Evolutionary conservation across 208 protist genomes (phyloP).

Genomic region (Borovskyia barvae): DNA sequence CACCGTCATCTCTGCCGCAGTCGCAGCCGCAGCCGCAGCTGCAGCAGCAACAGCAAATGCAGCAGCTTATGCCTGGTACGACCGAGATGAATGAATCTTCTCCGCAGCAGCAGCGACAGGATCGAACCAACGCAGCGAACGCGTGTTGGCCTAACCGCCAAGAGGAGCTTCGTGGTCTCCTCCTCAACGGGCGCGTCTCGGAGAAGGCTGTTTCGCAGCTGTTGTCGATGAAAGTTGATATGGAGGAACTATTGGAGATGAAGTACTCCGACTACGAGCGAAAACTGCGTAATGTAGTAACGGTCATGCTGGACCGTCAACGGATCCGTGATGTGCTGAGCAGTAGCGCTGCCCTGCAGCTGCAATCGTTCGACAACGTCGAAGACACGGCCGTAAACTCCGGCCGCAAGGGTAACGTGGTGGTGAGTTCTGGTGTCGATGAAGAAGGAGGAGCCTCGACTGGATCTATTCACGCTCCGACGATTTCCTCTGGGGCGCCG

Average conservation of each 20-base stretch:
- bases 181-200: conserved; percentile 20
- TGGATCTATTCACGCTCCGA: not conserved
- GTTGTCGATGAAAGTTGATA: conserved; percentile 8
- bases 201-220: conserved; percentile 19
- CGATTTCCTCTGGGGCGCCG: conserved; percentile 9
- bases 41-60: conserved; percentile 11
- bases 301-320: conserved; percentile 24
- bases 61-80: not conserved
- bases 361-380: not conserved
- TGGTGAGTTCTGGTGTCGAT: not conserved
- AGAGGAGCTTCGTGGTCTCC: conserved; percentile 28
- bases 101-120: conserved; percentile 9
- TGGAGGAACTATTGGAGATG: conserved; percentile 24
- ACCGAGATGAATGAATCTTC: conserved; percentile 4
- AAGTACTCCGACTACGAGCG: conserved; percentile 27
- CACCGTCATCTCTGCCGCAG: not conserved
- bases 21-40: not conserved
- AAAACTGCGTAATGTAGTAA: conserved; percentile 16
- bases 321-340: conserved; percentile 19
- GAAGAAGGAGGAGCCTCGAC: not conserved
- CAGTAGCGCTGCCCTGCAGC: not conserved
- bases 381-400: not conserved
- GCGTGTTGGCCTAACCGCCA: conserved; percentile 21
- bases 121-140: not conserved
- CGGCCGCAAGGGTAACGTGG: not conserved